Evolutionary conservation across 148 eudicot species (phyloP).

Genomic region (Drosera capensis): DNA sequence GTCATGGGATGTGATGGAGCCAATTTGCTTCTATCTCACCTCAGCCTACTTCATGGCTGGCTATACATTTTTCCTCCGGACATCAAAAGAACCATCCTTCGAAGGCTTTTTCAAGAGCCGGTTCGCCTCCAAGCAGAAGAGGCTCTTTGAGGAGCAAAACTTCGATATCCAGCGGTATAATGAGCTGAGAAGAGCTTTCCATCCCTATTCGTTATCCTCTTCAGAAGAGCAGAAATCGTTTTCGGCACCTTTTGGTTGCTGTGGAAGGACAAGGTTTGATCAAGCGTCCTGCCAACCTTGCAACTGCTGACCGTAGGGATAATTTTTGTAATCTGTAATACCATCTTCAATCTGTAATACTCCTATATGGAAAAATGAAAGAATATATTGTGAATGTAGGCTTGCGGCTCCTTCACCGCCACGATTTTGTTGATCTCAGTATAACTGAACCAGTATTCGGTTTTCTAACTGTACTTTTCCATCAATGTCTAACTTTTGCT

Average conservation of each 20-base stretch:
- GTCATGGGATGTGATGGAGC: conserved; percentile 99
- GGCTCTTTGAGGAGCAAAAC: conserved; percentile 25
- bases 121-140: conserved; percentile 46
- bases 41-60: conserved; percentile 76
- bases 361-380: not conserved
- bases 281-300: not conserved
- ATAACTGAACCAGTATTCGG: too few species aligned
- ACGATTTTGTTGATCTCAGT: too few species aligned
- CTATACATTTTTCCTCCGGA: conserved; percentile 66
- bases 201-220: conserved; percentile 11
- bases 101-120: conserved; percentile 86
- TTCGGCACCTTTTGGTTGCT: not conserved
- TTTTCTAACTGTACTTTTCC: too few species aligned
- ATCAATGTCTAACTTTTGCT: too few species aligned
- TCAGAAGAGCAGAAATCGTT: not conserved
- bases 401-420: conserved; percentile 1
- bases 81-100: conserved; percentile 72
- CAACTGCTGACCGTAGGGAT: not conserved
- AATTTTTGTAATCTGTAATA: too few species aligned
- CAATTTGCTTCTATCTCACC: conserved; percentile 82
- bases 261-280: not conserved
- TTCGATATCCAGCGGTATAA: conserved; percentile 45
- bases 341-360: too few species aligned
- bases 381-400: not conserved
- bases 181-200: conserved; percentile 40